These are phyloP conservation scores for Ceratobasidium sp. DNA, from an alignment of 1,284 basidiomycete genomes.

Conservation along the genomic window DNA sequence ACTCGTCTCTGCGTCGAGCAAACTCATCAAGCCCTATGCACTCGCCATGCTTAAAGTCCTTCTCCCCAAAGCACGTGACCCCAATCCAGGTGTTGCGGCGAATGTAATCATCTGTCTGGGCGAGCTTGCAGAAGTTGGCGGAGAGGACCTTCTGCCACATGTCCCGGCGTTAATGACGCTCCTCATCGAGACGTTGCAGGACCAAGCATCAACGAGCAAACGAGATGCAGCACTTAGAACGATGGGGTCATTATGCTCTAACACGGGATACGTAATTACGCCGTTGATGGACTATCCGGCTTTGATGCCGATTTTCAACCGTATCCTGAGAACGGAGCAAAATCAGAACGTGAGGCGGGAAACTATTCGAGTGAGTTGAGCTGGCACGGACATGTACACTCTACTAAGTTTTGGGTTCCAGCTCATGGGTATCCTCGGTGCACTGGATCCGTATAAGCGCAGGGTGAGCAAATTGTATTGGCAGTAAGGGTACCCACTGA, in stretches of 20 bases:
- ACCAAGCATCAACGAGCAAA: conserved; percentile 79
- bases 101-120: conserved; percentile 94
- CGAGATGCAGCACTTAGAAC: conserved; percentile 94
- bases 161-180: conserved; percentile 89
- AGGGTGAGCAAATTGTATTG: conserved; percentile 65
- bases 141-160: conserved; percentile 86
- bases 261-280: conserved; percentile 92
- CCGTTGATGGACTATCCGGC: conserved; percentile 92
- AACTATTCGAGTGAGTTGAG: conserved; percentile 68
- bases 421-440: conserved; percentile 92
- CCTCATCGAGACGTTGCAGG: conserved; percentile 86
- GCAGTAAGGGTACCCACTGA: background rate
- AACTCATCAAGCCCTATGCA: conserved; percentile 95
- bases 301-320: conserved; percentile 84
- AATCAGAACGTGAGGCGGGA: conserved; percentile 82
- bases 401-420: background rate
- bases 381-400: background rate
- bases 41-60: conserved; percentile 95
- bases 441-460: conserved; percentile 95
- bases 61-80: conserved; percentile 85
- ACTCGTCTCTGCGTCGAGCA: conserved; percentile 87
- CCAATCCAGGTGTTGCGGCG: conserved; percentile 87
- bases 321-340: conserved; percentile 86
- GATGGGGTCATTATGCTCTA: conserved; percentile 93
- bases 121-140: conserved; percentile 91